phyloP scores from a whole-genome alignment of 345 rosid species.

The Carallia pectinifolia region DNA sequence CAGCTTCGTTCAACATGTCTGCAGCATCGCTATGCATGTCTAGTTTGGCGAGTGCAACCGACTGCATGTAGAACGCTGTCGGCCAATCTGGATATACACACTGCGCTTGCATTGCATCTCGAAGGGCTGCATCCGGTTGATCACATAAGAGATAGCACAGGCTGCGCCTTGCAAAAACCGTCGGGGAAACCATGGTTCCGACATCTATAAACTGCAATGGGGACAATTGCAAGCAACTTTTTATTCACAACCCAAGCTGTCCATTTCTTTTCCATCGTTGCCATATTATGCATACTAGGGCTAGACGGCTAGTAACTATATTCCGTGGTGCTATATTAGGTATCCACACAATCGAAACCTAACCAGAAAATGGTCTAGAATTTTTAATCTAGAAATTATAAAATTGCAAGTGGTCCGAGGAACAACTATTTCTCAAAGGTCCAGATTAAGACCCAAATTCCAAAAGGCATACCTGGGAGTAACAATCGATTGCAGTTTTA shows the following conservation, averaged over 20 bases:
- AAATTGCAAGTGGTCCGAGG: not conserved
- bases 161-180: constrained; percentile 89
- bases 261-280: not conserved
- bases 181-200: constrained; percentile 86
- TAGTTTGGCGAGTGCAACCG: constrained; percentile 91
- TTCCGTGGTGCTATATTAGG: no score
- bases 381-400: no score
- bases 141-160: constrained; percentile 83
- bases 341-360: no score
- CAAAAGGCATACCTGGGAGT: constrained; percentile 65
- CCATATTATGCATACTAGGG: no score
- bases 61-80: constrained; percentile 94
- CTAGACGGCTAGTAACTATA: no score
- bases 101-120: constrained; percentile 98
- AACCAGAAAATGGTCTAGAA: no score
- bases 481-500: constrained; percentile 83
- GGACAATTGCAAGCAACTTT: constrained; percentile 1
- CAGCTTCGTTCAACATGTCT: constrained; percentile 95
- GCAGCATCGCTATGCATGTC: constrained; percentile 91
- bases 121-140: constrained; percentile 83
- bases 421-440: not conserved
- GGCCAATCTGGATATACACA: constrained; percentile 88
- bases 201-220: constrained; percentile 71
- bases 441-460: not conserved
- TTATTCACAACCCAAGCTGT: not conserved